Base-by-base conservation (phyloP, 1,284 basidiomycete genomes). In the Ustilago shanxiensis region DNA sequence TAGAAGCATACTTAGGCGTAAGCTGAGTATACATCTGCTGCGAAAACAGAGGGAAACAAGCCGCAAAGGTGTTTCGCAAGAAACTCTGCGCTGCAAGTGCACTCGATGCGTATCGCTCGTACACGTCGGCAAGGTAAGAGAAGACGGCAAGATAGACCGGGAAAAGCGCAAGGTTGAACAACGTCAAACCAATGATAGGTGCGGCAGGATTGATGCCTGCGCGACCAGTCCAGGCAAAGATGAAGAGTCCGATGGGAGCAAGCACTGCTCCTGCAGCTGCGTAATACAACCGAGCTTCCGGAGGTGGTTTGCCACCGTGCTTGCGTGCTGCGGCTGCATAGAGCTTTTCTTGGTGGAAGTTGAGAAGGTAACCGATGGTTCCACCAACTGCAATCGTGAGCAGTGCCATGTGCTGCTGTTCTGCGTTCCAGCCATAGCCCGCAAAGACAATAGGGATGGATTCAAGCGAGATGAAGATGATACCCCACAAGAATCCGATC, bases 361-460 rank as follows among this genome's bases (percentile, higher is more conserved):
- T 92, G 45, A 91, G 90, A 26, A 92, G 79, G 44, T 92, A 91
- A 0, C 93, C 93, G 44, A 94, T 77, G 49, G 44, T 31, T 60
- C 77, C 80, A 22, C 82, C 81, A 6, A 81, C 71, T 10, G 71
- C 79, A 24, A 81, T 72, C 52, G 69, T 65, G 33, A 82, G 71
- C 4, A 83, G 66, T 4, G 77, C 74, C 45, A 77, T 22, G 31
- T 74, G 76, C 22, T 71, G 66, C 60, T 83, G 72, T 14, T 72
- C 65, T 13, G 66, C 29, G 31, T 69, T 66, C 77, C 78, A 83
- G n/a, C 75, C 75, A 62, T 83, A 82, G 1, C 57, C 47, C n/a
- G 73, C 31, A 59, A 86, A 87, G 39, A 85, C 82, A 56, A 79
- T 72, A 11, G 82, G 80, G 29, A 82, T 72, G 3, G 76, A 60